These are phyloP conservation scores for Clathrospora elynae DNA, from an alignment of 2,329 filamentous ascomycete species.

Conservation along the genomic window DNA sequence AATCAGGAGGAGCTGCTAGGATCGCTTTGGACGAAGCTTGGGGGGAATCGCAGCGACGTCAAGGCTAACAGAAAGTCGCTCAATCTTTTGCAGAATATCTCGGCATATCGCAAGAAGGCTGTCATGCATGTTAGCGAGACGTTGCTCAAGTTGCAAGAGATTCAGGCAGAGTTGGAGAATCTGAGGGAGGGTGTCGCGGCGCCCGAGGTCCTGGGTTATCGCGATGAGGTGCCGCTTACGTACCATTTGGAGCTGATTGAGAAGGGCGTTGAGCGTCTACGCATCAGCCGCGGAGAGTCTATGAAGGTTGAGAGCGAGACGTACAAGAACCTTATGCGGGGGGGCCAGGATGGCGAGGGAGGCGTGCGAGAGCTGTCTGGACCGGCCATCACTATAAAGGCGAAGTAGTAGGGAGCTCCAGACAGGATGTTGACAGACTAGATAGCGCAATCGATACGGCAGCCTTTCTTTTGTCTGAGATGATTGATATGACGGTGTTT, in stretches of 20 bases:
- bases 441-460: no score
- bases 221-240: slow-evolving; percentile 64
- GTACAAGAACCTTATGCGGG: slow-evolving; percentile 26
- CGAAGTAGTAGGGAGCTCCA: slow-evolving; percentile 13
- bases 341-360: slow-evolving; percentile 9
- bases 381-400: slow-evolving; percentile 22
- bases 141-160: slow-evolving; percentile 73
- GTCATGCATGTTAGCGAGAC: slow-evolving; percentile 71
- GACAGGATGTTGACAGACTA: no score
- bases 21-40: slow-evolving; percentile 74
- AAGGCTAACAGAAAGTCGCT: slow-evolving; percentile 68
- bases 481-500: no score
- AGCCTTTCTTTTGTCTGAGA: no score
- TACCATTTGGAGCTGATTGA: slow-evolving; percentile 79
- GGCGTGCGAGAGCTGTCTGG: slow-evolving; percentile 20
- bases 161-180: slow-evolving; percentile 72
- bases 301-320: slow-evolving; percentile 64
- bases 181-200: slow-evolving; percentile 71
- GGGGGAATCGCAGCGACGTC: slow-evolving; percentile 67
- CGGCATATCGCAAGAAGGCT: slow-evolving; percentile 67
- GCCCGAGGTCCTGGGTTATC: slow-evolving; percentile 64
- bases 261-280: slow-evolving; percentile 72
- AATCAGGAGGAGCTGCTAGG: slow-evolving; percentile 70
- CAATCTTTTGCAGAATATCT: slow-evolving; percentile 67
- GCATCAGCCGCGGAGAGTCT: slow-evolving; percentile 65